Conservation (phyloP, 1,284 basidiomycete genomes). For the Inonotus obliquus region DNA sequence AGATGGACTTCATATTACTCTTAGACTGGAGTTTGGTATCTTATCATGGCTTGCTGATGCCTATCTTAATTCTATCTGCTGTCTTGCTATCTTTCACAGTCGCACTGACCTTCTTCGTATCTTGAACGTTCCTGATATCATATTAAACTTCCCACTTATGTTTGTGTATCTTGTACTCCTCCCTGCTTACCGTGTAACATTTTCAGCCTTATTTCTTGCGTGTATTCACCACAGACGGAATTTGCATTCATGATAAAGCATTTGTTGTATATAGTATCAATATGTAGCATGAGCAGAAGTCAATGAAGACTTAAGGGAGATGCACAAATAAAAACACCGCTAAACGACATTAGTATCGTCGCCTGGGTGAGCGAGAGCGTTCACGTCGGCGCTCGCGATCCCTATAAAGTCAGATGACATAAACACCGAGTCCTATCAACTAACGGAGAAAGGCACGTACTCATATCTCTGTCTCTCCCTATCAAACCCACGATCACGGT, state of each 20-base stretch:
- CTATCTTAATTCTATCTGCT: not conserved
- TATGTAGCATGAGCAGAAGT: not conserved
- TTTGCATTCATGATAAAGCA: not conserved
- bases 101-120: not conserved
- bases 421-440: not conserved
- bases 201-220: not conserved
- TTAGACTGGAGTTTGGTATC: not conserved
- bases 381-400: slow-evolving; percentile 70
- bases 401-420: slow-evolving; percentile 28
- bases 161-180: not conserved
- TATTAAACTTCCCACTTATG: not conserved
- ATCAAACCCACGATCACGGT: slow-evolving; percentile 58
- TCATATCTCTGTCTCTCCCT: slow-evolving; percentile 47
- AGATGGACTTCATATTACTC: not conserved
- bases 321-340: not conserved
- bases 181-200: not conserved
- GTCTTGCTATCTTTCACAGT: not conserved
- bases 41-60: not conserved
- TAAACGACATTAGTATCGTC: slow-evolving; percentile 50
- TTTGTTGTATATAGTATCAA: slow-evolving; percentile 2
- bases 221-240: not conserved
- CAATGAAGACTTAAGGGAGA: not conserved
- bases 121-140: not conserved
- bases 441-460: slow-evolving; percentile 38
- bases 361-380: slow-evolving; percentile 73